Evolutionary conservation across 1,139 yeast genomes (phyloP), one percentile per base, ranked within the genome.

Genomic region (Yamadazyma pseudoaaseri): DNA sequence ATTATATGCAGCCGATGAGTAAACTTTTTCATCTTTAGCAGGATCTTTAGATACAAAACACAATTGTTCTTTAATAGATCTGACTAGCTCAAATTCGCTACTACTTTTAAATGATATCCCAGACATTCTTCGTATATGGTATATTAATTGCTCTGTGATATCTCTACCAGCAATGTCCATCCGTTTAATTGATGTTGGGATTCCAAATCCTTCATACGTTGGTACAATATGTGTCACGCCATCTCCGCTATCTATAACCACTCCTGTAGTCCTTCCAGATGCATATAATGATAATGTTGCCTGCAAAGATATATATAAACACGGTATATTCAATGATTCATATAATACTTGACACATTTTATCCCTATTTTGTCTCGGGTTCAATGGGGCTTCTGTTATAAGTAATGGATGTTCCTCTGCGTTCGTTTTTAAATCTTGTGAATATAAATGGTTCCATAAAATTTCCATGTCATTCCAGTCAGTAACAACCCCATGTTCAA

Each of bases 161-260:
- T 89, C 96, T 33, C 95, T 60, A 0, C 97, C 97, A 0, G 95
- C 97, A 18, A 87, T 60, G 52, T 89, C 95, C 47, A 84, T 70
- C 38, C 97, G 62, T 53, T 77, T 76, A 12, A 86, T 78, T 2
- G 94, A 80, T 2, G 81, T 70, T 0, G 90, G 81, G 17, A 90
- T 57, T 6, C 92, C 70, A 56, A 86, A 89, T 4, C 97, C 97
- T 40, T 87, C 92, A 56, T 76, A 90, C 0, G 92, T 87, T 0
- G 97, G 96, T 1, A 87, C 95, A 6, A 86, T 73, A 52, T 86
- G 92, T 29, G 85, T 76, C 16, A 87, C 95, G 3, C 97, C 97
- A 54, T 90, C 97, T 3, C 97, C 97, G 25, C 85, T 76, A 54
- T 90, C 97, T 10, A 90, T 57, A 8, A 87, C 95, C 26, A 86